Evolutionary conservation across 495 filamentous ascomycete genomes (phyloP).

Genomic region (Sphaerosporella brunnea): DNA sequence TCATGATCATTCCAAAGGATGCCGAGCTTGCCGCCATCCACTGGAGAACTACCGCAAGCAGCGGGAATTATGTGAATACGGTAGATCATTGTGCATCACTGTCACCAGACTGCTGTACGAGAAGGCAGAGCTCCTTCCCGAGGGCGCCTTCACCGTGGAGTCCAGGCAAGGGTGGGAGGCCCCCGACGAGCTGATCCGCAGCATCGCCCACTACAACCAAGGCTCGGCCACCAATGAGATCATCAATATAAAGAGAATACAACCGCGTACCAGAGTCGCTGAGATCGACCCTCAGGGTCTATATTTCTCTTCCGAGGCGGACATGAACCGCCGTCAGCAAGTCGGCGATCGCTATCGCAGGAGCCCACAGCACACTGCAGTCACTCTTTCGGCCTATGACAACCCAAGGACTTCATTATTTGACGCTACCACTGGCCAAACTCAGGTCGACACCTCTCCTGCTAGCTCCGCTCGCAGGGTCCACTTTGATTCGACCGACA

Average conservation of each 20-base stretch:
- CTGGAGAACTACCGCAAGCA: neutral
- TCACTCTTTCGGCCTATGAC: neutral
- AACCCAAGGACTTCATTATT: neutral
- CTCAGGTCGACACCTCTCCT: neutral
- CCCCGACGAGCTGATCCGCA: neutral
- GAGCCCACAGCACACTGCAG: neutral
- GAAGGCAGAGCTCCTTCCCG: neutral
- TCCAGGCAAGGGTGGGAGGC: neutral
- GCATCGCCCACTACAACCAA: conserved; percentile 2
- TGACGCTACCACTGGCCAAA: neutral
- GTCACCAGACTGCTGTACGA: neutral
- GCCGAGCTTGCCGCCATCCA: neutral
- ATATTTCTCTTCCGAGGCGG: neutral
- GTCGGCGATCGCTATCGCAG: neutral
- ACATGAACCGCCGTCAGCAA: neutral
- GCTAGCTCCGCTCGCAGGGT: neutral
- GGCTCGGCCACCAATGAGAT: neutral
- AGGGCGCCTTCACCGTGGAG: neutral
- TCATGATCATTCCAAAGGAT: neutral
- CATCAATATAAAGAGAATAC: neutral
- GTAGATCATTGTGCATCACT: neutral
- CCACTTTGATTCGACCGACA: neutral
- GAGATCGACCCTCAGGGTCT: neutral
- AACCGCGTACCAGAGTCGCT: neutral
- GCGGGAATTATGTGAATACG: neutral